These are phyloP conservation scores for Plasmodium ovale DNA, from an alignment of 169 alveolate species.

Conservation along the genomic window DNA sequence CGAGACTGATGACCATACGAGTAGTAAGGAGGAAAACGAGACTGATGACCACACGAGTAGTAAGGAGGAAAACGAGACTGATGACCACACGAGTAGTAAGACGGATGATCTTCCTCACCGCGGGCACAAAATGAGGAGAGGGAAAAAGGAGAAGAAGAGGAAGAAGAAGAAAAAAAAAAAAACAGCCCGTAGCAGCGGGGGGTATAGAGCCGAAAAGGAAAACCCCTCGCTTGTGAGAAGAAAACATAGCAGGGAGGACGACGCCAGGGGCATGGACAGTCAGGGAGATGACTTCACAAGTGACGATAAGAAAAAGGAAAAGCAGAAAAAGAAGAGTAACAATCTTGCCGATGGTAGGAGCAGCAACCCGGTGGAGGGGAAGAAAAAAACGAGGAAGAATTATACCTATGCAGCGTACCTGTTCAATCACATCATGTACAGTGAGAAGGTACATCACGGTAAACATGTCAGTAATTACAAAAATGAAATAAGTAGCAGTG, in stretches of 20 bases:
- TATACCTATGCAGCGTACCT: constrained; percentile 35
- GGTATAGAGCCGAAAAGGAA: too few relatives aligned
- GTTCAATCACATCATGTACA: constrained; percentile 32
- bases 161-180: not conserved
- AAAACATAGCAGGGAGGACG: not conserved
- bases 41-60: not conserved
- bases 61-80: not conserved
- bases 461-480: not conserved
- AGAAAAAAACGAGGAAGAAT: constrained; percentile 34
- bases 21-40: not conserved
- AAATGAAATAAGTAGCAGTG: not conserved
- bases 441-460: not conserved
- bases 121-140: not conserved
- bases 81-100: not conserved
- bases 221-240: not conserved
- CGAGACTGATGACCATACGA: not conserved
- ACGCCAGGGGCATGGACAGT: not conserved
- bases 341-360: not conserved
- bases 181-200: not conserved
- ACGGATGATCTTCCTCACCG: not conserved
- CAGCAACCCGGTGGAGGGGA: not conserved
- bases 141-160: not conserved
- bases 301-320: not conserved
- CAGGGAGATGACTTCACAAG: not conserved
- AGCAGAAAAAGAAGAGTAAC: not conserved